A percentile compares a stretch with the other conserved stretches of the same genome.
Conservation (phyloP, 164 flowering plant species). For the Annona squamosa region DNA sequence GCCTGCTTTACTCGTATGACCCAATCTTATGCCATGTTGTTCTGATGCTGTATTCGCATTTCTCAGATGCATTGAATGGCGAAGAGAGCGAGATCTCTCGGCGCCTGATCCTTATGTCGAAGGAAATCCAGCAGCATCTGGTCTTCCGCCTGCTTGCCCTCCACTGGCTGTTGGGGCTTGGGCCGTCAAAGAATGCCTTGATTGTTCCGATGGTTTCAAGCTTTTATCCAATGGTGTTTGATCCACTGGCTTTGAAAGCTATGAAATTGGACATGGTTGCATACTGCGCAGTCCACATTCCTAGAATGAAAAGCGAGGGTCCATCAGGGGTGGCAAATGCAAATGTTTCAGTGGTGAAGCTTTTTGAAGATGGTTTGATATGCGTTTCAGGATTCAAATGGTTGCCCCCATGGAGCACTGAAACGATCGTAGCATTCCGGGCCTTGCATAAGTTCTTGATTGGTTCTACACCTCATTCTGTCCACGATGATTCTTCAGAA, state of each 20-base stretch:
- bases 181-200: conserved; percentile 23
- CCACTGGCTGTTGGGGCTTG: conserved; percentile 81
- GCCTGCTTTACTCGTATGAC: conserved; percentile 76
- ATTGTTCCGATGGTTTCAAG: conserved; percentile 36
- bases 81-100: conserved; percentile 63
- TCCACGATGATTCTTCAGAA: conserved; percentile 33
- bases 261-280: conserved; percentile 83
- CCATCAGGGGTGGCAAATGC: conserved; percentile 16
- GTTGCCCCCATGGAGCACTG: conserved; percentile 91
- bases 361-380: conserved; percentile 67
- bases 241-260: conserved; percentile 78
- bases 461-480: conserved; percentile 55
- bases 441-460: conserved; percentile 74
- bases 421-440: conserved; percentile 82
- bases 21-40: conserved; percentile 77
- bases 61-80: conserved; percentile 69
- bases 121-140: conserved; percentile 53
- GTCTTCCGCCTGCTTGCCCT: conserved; percentile 73
- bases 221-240: conserved; percentile 70
- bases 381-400: conserved; percentile 81
- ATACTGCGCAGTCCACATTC: conserved; percentile 35
- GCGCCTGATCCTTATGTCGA: conserved; percentile 55
- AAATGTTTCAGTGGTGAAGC: conserved; percentile 34
- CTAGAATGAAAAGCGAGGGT: conserved; percentile 14
- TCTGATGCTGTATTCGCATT: conserved; percentile 55